Conservation (phyloP, 1,284 basidiomycete genomes). For the Coniferiporia weirii region DNA sequence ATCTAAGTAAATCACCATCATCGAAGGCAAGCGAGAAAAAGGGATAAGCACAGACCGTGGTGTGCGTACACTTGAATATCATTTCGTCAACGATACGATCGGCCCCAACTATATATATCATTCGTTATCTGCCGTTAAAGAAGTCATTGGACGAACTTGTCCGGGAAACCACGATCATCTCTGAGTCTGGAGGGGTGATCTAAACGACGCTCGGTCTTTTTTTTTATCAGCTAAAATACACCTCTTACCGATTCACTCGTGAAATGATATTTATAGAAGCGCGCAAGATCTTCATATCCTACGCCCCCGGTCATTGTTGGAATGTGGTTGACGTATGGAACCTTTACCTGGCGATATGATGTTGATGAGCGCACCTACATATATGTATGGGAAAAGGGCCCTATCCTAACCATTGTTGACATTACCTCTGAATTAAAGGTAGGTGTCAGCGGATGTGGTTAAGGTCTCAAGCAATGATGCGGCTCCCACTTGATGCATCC, state of each 20-base stretch:
- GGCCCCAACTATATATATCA: constrained; percentile 32
- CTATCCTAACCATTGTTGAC: constrained; percentile 36
- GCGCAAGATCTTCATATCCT: constrained; percentile 34
- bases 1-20: constrained; percentile 2
- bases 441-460: not conserved
- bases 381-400: constrained; percentile 5
- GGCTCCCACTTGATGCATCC: constrained; percentile 32
- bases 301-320: constrained; percentile 44
- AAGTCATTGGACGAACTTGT: constrained; percentile 29
- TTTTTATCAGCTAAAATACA: not conserved
- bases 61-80: constrained; percentile 43
- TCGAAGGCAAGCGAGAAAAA: constrained; percentile 4
- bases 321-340: constrained; percentile 46
- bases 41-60: constrained; percentile 28
- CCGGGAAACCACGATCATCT: constrained; percentile 39
- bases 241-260: constrained; percentile 29
- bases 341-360: constrained; percentile 30
- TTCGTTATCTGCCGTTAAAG: not conserved
- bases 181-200: constrained; percentile 39
- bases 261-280: constrained; percentile 47
- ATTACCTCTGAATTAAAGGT: constrained; percentile 34
- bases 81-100: constrained; percentile 44
- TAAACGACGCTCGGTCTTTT: constrained; percentile 15
- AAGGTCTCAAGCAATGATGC: not conserved
- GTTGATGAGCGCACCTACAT: not conserved